Percentiles rank a stretch among this genome's conserved stretches.
Evolutionary conservation across 768 basidiomycete species (phyloP).

Genomic region (Kondoa subrosea): DNA sequence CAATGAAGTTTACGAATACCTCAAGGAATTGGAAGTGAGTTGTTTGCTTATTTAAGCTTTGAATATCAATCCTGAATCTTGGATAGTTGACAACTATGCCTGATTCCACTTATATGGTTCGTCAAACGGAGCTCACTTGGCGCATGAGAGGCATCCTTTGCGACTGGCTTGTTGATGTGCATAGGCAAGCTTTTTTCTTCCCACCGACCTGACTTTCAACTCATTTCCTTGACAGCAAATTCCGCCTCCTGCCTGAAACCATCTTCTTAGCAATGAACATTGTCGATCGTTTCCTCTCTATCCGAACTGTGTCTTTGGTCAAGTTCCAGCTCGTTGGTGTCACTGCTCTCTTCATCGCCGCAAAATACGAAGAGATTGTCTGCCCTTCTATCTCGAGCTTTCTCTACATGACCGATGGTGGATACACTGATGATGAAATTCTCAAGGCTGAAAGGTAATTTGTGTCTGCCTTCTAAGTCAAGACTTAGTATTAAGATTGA

Average conservation of each 20-base stretch:
- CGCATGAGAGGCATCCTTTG: constrained; percentile 72
- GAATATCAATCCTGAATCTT: constrained; percentile 4
- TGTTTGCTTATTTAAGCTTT: constrained; percentile 12
- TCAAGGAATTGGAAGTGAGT: constrained; percentile 65
- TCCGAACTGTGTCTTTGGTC: constrained; percentile 55
- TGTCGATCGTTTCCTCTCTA: constrained; percentile 49
- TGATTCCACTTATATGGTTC: constrained; percentile 62
- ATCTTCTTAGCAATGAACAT: constrained; percentile 78
- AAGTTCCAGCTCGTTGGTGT: constrained; percentile 85
- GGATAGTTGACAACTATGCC: constrained; percentile 58
- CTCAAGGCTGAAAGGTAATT: constrained; percentile 71
- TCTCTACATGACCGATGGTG: constrained; percentile 57
- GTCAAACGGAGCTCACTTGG: constrained; percentile 70
- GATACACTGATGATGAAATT: constrained; percentile 61
- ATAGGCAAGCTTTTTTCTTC: constrained; percentile 29
- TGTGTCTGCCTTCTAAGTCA: no score
- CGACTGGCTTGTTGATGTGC: constrained; percentile 88
- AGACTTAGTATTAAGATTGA: no score
- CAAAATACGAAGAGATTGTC: constrained; percentile 85
- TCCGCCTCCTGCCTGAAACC: constrained; percentile 73
- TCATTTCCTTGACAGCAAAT: constrained; percentile 38
- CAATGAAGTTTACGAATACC: constrained; percentile 77
- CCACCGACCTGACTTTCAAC: background rate
- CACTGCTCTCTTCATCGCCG: constrained; percentile 67
- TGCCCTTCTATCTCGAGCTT: constrained; percentile 70